Evolutionary conservation across 2,329 filamentous ascomycete genomes (phyloP), one percentile per base, ranked within the genome.

Genomic region (Periconia macrospinosa): DNA sequence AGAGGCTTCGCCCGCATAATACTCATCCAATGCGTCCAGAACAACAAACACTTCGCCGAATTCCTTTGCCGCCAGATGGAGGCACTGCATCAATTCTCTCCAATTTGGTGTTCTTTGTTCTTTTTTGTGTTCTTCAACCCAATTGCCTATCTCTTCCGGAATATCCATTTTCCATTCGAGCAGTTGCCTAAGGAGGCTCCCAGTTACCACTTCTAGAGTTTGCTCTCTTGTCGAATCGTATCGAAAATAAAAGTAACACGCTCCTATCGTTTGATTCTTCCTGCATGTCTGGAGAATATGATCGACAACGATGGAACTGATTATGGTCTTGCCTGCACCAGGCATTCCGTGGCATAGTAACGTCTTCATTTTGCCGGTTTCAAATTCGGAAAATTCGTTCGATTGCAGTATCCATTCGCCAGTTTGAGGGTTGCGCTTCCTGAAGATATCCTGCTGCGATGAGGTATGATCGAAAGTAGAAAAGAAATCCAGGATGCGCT

Each of bases 231-330:
- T 53, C 2, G 64, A 65, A 14, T 59, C 60, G 52, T 75, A 80
- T 46, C 78, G 76, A 62, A 73, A 79, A 47, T 79, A 83, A 0
- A 81, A 19, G 33, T 76, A 82, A 0, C 74, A 76, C 17, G 82
- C 63, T 0, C 74, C 73, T 30, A 76, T 48, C 1, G 9, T 49
- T 0, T 11, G 0, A 18, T 74, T 54, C 1, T 64, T 50, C 0
- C 46, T 3, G 37, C 68, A 73, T 2, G 19, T 23, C 0, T 8
- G 6, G 6, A 14, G 13, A 2, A 83, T 63, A 17, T 79, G 9
- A 2, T 81, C 68, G 0, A 81, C 56, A 0, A 78, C 69, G 8
- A 75, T 70, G 0, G 77, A 71, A 0, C 75, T 60, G 0, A 78
- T 51, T 1, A 49, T 20, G 1, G 78, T 81, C 59, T 81, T 82